Evolutionary conservation across 2,329 filamentous ascomycete species (phyloP).

Genomic region (Fusarium chaquense): DNA sequence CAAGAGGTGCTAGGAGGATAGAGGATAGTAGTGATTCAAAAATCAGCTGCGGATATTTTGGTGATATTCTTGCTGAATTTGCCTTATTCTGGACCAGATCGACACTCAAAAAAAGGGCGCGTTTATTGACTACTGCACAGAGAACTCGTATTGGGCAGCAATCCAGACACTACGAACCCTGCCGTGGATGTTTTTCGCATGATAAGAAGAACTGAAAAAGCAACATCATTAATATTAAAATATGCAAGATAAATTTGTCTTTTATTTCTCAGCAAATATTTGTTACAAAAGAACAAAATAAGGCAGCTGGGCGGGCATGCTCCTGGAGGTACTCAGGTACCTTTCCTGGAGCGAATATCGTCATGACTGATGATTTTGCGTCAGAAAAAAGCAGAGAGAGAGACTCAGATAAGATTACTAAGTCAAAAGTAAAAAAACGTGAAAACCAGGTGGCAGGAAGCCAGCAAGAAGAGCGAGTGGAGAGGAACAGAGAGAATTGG

Average conservation of each 20-base stretch:
- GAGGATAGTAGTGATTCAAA: slow-evolving; percentile 2
- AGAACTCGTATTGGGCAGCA: slow-evolving; percentile 40
- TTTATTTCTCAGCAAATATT: neutral
- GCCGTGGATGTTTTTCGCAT: neutral
- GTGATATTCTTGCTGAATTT: slow-evolving; percentile 20
- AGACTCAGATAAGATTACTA: slow-evolving; percentile 8
- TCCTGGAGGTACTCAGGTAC: neutral
- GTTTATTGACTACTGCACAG: slow-evolving; percentile 6
- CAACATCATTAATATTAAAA: neutral
- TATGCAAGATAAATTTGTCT: neutral
- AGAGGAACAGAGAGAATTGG: slow-evolving; percentile 43
- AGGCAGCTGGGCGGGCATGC: neutral
- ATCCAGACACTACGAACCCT: slow-evolving; percentile 22
- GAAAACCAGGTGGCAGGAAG: slow-evolving; percentile 39
- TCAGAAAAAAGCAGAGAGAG: slow-evolving; percentile 1
- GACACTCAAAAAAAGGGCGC: slow-evolving; percentile 30
- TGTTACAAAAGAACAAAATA: neutral
- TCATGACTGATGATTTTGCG: neutral
- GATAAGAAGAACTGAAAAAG: neutral
- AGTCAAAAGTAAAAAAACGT: slow-evolving; percentile 20
- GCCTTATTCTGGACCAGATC: slow-evolving; percentile 32
- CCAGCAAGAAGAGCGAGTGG: slow-evolving; percentile 48
- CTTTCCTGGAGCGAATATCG: neutral
- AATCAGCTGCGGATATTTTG: slow-evolving; percentile 19
- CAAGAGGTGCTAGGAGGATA: slow-evolving; percentile 20